Percentiles rank a stretch among this genome's conserved stretches.
phyloP scores from a whole-genome alignment of 768 basidiomycete species.

The Suillus fuscotomentosus region DNA sequence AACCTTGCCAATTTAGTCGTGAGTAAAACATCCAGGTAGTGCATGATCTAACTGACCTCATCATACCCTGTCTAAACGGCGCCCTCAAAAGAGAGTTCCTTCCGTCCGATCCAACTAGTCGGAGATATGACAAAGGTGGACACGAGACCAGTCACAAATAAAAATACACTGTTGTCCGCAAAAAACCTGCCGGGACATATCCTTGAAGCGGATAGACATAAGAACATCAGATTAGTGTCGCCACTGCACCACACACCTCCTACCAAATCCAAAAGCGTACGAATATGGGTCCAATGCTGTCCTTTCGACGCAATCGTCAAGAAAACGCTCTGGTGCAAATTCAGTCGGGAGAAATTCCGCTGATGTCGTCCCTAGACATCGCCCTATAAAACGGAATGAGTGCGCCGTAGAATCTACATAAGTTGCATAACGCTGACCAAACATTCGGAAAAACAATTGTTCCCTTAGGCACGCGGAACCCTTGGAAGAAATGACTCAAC shows the following conservation, averaged over 20 bases:
- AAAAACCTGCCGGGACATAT: conserved; percentile 2
- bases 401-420: background rate
- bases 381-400: background rate
- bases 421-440: conserved; percentile 25
- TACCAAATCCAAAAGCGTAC: conserved; percentile 5
- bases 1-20: background rate
- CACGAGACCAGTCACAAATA: conserved; percentile 1
- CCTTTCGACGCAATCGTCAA: background rate
- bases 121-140: conserved; percentile 4
- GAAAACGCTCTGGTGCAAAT: conserved; percentile 4
- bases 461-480: conserved; percentile 39
- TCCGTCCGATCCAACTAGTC: background rate
- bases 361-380: background rate
- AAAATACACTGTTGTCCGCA: conserved; percentile 2
- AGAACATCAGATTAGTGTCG: background rate
- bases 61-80: background rate
- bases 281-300: conserved; percentile 6
- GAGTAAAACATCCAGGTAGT: background rate
- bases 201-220: background rate
- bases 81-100: background rate
- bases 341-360: background rate
- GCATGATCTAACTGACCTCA: background rate
- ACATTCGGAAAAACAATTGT: conserved; percentile 39
- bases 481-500: conserved; percentile 8
- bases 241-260: background rate